These are phyloP conservation scores for Ophiocordyceps camponoti-saundersi DNA, from an alignment of 2,329 filamentous ascomycete genomes.

Conservation along the genomic window DNA sequence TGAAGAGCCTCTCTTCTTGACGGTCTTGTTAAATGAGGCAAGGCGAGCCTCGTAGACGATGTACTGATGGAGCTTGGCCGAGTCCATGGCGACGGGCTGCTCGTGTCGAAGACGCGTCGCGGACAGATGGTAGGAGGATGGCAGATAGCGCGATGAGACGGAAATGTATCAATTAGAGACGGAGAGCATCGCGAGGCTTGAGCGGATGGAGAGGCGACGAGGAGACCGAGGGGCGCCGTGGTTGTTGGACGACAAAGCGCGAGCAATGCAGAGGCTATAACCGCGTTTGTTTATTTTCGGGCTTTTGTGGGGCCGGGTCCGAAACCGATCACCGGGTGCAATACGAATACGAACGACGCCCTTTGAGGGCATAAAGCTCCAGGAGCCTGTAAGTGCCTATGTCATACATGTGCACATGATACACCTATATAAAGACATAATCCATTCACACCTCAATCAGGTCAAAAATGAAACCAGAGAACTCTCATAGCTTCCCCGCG, in stretches of 20 bases:
- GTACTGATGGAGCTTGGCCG: slow-evolving; percentile 26
- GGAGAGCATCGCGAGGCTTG: slow-evolving; percentile 1
- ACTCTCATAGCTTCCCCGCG: slow-evolving; percentile 32
- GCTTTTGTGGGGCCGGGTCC: slow-evolving; percentile 2
- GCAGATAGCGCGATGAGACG: slow-evolving; percentile 2
- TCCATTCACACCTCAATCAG: too few species aligned
- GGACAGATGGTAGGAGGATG: neutral
- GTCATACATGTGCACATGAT: too few species aligned
- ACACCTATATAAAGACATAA: too few species aligned
- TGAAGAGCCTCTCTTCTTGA: slow-evolving; percentile 55
- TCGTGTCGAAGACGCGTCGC: slow-evolving; percentile 1
- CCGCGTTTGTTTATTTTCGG: slow-evolving; percentile 17
- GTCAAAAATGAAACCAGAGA: too few species aligned
- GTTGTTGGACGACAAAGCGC: neutral
- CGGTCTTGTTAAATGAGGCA: slow-evolving; percentile 55
- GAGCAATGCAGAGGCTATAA: neutral
- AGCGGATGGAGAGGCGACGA: neutral
- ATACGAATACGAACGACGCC: neutral
- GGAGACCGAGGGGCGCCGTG: neutral
- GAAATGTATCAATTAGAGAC: neutral
- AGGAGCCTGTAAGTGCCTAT: neutral
- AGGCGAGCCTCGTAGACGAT: slow-evolving; percentile 60
- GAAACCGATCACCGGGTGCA: neutral
- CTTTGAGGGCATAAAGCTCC: neutral
- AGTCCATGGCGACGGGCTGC: slow-evolving; percentile 11